Evolutionary conservation across 1,284 basidiomycete genomes (phyloP).

Genomic region (Ganoderma multipileum): DNA sequence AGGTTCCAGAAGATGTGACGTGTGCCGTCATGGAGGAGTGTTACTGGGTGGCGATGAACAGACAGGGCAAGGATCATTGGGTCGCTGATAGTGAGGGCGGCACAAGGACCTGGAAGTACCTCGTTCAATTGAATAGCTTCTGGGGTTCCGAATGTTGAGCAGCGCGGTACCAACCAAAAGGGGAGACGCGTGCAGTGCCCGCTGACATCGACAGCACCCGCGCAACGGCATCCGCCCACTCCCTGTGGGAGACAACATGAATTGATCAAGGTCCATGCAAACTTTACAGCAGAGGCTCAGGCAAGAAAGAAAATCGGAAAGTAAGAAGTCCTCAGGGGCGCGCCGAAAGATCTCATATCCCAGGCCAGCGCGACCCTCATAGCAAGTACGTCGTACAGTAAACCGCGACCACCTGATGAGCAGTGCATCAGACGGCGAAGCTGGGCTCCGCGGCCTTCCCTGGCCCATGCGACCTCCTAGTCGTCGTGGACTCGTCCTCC

Average conservation of each 20-base stretch:
- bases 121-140: too few species aligned
- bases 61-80: too few species aligned
- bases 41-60: too few species aligned
- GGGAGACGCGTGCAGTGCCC: neutral
- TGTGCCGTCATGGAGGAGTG: neutral
- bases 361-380: neutral
- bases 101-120: too few species aligned
- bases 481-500: neutral
- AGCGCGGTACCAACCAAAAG: neutral
- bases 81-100: too few species aligned
- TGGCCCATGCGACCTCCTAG: neutral
- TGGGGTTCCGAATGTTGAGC: neutral
- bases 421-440: neutral
- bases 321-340: neutral
- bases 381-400: neutral
- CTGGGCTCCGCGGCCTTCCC: conserved; percentile 7
- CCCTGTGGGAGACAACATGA: neutral
- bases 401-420: too few species aligned
- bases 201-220: neutral
- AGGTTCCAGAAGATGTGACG: neutral
- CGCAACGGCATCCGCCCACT: neutral
- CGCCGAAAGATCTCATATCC: too few species aligned
- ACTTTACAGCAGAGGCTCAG: neutral
- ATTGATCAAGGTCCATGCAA: neutral
- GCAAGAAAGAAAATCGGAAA: neutral